These are phyloP conservation scores for Triticum monococcum DNA, from an alignment of 176 grass and related monocot genomes.

Conservation along the genomic window DNA sequence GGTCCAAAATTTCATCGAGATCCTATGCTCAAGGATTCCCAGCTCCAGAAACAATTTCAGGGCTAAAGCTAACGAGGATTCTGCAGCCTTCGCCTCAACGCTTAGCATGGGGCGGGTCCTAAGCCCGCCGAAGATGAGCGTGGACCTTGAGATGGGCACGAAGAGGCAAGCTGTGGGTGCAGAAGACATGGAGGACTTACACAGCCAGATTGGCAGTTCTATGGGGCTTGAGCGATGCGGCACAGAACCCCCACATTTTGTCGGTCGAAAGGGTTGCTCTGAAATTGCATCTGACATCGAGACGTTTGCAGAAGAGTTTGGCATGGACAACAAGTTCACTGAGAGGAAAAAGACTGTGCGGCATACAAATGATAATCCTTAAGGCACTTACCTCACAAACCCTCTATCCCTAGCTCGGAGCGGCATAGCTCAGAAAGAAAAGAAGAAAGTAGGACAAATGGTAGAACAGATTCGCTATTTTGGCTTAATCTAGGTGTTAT, in stretches of 20 bases:
- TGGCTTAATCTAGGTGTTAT: slow-evolving; percentile 4
- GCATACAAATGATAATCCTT: slow-evolving; percentile 27
- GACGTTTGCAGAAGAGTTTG: slow-evolving; percentile 68
- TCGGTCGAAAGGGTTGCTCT: slow-evolving; percentile 50
- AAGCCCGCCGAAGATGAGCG: slow-evolving; percentile 56
- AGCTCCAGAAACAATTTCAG: slow-evolving; percentile 83
- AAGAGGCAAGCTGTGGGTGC: slow-evolving; percentile 50
- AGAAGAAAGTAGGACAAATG: slow-evolving; percentile 6
- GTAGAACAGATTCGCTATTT: slow-evolving; percentile 19
- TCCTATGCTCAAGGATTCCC: slow-evolving; percentile 70
- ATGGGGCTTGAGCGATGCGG: slow-evolving; percentile 61
- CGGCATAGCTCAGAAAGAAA: background rate
- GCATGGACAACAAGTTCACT: slow-evolving; percentile 38
- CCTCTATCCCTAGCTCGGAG: background rate
- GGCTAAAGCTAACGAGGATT: slow-evolving; percentile 64
- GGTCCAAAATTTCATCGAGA: slow-evolving; percentile 51
- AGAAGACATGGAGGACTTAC: slow-evolving; percentile 72
- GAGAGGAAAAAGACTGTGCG: slow-evolving; percentile 49
- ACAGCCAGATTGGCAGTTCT: slow-evolving; percentile 61
- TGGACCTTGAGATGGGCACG: slow-evolving; percentile 63
- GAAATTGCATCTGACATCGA: slow-evolving; percentile 72
- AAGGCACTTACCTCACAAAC: background rate
- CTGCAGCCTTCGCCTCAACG: slow-evolving; percentile 43
- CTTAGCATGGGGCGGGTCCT: slow-evolving; percentile 29
- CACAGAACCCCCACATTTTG: slow-evolving; percentile 50